Evolutionary conservation across 2,329 filamentous ascomycete species (phyloP), one percentile per base, ranked within the genome.

Genomic region (Huntiella savannae): DNA sequence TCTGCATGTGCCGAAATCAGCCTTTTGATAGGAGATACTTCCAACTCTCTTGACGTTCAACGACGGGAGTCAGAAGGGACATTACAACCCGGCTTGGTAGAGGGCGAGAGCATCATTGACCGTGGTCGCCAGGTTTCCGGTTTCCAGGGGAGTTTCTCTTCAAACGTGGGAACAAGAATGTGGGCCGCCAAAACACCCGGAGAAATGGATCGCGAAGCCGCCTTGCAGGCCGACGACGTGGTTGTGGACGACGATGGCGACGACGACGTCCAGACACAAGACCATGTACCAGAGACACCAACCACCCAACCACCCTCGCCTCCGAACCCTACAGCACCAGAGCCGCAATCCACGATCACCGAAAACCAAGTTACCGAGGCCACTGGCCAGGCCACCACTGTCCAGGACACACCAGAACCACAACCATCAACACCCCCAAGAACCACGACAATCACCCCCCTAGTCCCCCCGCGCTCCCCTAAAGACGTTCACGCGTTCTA

Each of bases 401-500:
- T 1, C 22, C 22, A 28, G 22, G 22, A 28, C 22, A 28, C 22
- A 28, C 22, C 4, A 12, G 12, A 13, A 19, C 40, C 4, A 12
- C 15, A 13, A 19, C 40, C 19, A 28, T 12, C 7, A 22, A 13
- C 33, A 11, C 22, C 22, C 22, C 6, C 22, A 28, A 28, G 8
- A 28, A 28, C 22, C 22, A 40, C 38, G 33, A 36, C 16, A 16
- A 37, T 22, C 17, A 22, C 37, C 38, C 41, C 45, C n/a, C 40
- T 33, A 46, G 40, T 40, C 15, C 36, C 47, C 15, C n/a, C 40
- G 35, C 49, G 49, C 38, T 41, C 40, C 28, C 45, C 41, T 22
- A 43, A 39, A 43, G 49, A 49, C 17, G 49, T 47, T n/a, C 46
- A 46, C 28, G 46, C 46, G 13, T 51, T 51, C 45, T 52, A 52